Percentiles rank a stretch among this genome's conserved stretches.
These are phyloP conservation scores for Dictyostelium purpureum DNA, from an alignment of 78 protist genomes.

Conservation along the genomic window DNA sequence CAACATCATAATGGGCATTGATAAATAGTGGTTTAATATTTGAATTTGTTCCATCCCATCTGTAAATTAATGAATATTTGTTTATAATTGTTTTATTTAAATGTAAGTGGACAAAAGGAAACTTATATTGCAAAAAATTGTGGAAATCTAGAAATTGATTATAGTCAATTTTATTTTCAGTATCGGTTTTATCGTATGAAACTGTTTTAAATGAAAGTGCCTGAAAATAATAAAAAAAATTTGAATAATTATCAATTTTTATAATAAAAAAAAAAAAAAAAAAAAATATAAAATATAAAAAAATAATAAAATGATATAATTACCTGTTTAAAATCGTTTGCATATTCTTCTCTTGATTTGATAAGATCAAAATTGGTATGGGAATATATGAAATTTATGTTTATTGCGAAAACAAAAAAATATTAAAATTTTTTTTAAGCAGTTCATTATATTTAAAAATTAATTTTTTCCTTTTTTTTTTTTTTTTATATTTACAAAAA, in stretches of 20 bases:
- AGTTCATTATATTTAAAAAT: background rate
- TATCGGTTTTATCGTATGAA: constrained; percentile 16
- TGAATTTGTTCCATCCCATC: constrained; percentile 54
- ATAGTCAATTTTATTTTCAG: background rate
- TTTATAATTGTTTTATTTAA: background rate
- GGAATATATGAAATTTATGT: background rate
- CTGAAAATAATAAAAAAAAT: background rate
- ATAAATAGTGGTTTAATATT: constrained; percentile 36
- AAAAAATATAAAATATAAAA: background rate
- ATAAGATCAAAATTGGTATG: background rate
- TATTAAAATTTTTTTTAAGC: background rate
- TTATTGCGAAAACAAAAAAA: background rate
- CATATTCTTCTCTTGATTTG: background rate
- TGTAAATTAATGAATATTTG: background rate
- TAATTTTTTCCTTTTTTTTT: background rate
- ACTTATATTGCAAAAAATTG: background rate
- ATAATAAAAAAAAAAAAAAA: background rate
- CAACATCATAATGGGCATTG: constrained; percentile 54
- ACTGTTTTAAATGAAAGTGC: constrained; percentile 41
- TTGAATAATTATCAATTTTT: background rate
- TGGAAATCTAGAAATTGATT: background rate
- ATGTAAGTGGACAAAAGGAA: constrained; percentile 10
- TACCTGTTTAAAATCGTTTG: background rate
- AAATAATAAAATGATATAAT: background rate
- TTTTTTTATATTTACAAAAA: too few relatives aligned